A percentile compares a stretch with the other conserved stretches of the same genome.
Conservation (phyloP, 345 rosid genomes). For the Dovyalis caffra region DNA sequence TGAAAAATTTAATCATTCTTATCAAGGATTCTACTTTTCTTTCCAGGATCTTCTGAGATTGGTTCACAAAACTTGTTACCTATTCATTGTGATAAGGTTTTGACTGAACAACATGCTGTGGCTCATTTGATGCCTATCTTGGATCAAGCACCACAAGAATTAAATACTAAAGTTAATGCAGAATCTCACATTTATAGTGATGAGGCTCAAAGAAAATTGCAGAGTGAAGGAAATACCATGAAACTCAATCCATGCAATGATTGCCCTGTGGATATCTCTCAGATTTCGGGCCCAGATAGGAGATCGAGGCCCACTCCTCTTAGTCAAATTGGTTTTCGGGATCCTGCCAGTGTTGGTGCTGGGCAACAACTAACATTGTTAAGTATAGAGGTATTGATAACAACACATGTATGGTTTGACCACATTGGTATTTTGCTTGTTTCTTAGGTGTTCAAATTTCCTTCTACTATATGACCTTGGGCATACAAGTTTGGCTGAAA, state of each 20-base stretch:
- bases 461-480: background rate
- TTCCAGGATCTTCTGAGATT: constrained; percentile 40
- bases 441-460: background rate
- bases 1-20: constrained; percentile 9
- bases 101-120: constrained; percentile 27
- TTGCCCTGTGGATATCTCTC: constrained; percentile 62
- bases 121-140: constrained; percentile 26
- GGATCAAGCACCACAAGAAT: constrained; percentile 34
- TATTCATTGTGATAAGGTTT: constrained; percentile 23
- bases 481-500: background rate
- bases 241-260: constrained; percentile 28
- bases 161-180: constrained; percentile 22
- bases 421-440: background rate
- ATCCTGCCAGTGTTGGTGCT: constrained; percentile 92
- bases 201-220: constrained; percentile 25
- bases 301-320: constrained; percentile 78
- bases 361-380: constrained; percentile 88
- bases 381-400: constrained; percentile 75
- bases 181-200: constrained; percentile 26
- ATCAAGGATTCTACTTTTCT: constrained; percentile 10
- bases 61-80: constrained; percentile 31
- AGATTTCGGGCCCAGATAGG: constrained; percentile 84
- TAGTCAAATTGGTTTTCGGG: constrained; percentile 93
- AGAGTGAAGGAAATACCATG: constrained; percentile 34
- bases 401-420: background rate